Percentiles rank a stretch among this genome's conserved stretches.
Evolutionary conservation across 305 asterid genomes (phyloP).

Genomic region (Withania somnifera): DNA sequence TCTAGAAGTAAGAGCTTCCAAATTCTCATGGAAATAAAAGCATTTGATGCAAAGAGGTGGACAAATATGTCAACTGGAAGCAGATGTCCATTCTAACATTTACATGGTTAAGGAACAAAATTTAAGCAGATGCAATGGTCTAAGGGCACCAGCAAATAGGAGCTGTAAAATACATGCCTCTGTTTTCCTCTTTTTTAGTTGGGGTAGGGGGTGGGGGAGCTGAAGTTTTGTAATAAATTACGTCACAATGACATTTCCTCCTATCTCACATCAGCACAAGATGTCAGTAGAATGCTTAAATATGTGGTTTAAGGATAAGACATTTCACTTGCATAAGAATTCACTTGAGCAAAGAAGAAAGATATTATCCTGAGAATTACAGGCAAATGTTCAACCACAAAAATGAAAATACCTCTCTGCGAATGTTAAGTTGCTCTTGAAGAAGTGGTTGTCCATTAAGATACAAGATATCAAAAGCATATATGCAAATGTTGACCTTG

Average conservation of each 20-base stretch:
- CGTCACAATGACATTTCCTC: neutral
- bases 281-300: neutral
- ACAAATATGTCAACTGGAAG: neutral
- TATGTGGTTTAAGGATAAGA: neutral
- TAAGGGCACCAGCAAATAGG: neutral
- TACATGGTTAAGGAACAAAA: neutral
- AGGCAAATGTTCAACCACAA: constrained; percentile 2
- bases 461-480: constrained; percentile 84
- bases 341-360: constrained; percentile 1
- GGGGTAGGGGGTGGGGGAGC: neutral
- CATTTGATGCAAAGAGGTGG: neutral
- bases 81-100: neutral
- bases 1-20: neutral
- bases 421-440: constrained; percentile 70
- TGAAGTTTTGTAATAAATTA: neutral
- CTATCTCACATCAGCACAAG: neutral
- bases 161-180: neutral
- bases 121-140: neutral
- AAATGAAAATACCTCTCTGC: constrained; percentile 63
- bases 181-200: neutral
- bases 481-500: constrained; percentile 82
- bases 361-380: neutral
- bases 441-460: constrained; percentile 77
- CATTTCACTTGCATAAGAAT: neutral
- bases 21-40: neutral